Evolutionary conservation across 345 rosid species (phyloP).

Genomic region (Balakata baccata): DNA sequence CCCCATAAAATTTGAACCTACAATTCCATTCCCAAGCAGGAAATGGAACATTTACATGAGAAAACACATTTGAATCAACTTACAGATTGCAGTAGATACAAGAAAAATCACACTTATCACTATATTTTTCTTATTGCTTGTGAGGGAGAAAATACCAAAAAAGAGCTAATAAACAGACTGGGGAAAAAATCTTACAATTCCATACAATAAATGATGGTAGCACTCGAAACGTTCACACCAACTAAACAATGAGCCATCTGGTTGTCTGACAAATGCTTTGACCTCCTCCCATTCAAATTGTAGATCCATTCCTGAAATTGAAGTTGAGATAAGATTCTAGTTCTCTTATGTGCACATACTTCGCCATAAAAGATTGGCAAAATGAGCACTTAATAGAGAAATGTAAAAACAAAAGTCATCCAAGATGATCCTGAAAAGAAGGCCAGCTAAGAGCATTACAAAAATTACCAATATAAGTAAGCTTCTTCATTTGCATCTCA

Average conservation of each 20-base stretch:
- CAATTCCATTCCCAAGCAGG: background rate
- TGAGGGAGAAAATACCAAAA: background rate
- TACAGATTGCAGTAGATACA: background rate
- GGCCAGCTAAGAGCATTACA: slow-evolving; percentile 3
- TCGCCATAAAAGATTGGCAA: background rate
- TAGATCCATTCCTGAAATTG: slow-evolving; percentile 75
- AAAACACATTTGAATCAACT: background rate
- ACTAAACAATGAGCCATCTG: slow-evolving; percentile 81
- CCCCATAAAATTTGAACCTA: background rate
- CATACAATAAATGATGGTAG: slow-evolving; percentile 59
- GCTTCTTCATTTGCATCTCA: slow-evolving; percentile 69
- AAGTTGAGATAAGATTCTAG: background rate
- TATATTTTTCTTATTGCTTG: background rate
- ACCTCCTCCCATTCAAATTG: slow-evolving; percentile 81
- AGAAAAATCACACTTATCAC: background rate
- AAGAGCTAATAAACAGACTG: background rate
- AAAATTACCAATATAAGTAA: slow-evolving; percentile 64
- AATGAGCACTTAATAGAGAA: background rate
- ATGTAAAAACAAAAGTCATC: background rate
- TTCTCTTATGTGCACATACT: background rate
- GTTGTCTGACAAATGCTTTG: slow-evolving; percentile 69
- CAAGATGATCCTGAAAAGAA: slow-evolving; percentile 7
- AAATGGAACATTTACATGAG: background rate
- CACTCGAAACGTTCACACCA: slow-evolving; percentile 89
- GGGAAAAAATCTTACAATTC: slow-evolving; percentile 49